Conservation (phyloP, 768 basidiomycete species). For the Lactarius trivialis region DNA sequence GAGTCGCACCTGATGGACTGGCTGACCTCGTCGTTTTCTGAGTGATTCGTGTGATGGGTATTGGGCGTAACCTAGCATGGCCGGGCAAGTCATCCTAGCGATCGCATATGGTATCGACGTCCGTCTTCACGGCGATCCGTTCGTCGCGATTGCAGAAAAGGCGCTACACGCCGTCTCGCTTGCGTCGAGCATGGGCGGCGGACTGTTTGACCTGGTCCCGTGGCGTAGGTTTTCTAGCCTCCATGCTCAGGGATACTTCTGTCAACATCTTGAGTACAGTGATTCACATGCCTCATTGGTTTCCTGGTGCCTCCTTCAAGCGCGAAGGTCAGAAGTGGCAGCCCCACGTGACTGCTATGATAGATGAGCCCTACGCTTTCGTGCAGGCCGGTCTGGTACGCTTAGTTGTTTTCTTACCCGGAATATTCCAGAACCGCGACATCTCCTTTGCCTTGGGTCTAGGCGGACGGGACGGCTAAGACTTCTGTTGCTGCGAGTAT, state of each 20-base stretch:
- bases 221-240: not conserved
- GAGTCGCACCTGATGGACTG: not conserved
- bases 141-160: slow-evolving; percentile 13
- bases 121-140: slow-evolving; percentile 12
- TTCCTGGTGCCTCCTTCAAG: slow-evolving; percentile 8
- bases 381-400: slow-evolving; percentile 2
- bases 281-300: slow-evolving; percentile 3
- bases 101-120: slow-evolving; percentile 22
- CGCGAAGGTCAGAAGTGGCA: not conserved
- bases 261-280: not conserved
- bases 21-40: not conserved
- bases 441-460: not conserved
- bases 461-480: not conserved
- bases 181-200: slow-evolving; percentile 12
- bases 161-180: slow-evolving; percentile 9
- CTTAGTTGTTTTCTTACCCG: too few relatives aligned
- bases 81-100: slow-evolving; percentile 7
- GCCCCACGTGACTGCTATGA: not conserved
- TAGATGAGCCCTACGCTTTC: slow-evolving; percentile 1
- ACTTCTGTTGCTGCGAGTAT: not conserved
- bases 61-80: not conserved
- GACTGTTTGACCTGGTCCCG: slow-evolving; percentile 24
- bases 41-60: not conserved
- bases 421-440: not conserved
- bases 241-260: not conserved